These are phyloP conservation scores for Solanum sitiens DNA, from an alignment of 257 asterid genomes.

Conservation along the genomic window DNA sequence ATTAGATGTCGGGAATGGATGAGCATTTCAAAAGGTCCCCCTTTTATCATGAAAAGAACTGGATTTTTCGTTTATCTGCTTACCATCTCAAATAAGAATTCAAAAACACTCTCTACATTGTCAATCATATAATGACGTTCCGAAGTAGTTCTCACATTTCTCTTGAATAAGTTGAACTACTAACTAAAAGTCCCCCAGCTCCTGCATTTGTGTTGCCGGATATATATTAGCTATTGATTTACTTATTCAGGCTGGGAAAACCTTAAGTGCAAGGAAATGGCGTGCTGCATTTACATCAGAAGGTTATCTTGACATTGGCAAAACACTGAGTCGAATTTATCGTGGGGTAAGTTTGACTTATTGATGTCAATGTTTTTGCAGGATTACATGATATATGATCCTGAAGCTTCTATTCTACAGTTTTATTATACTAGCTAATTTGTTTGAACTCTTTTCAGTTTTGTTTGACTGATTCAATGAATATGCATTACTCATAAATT, in stretches of 20 bases:
- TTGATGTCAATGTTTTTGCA: background rate
- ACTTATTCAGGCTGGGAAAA: slow-evolving; percentile 66
- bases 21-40: background rate
- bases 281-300: slow-evolving; percentile 66
- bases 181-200: background rate
- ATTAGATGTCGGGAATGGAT: background rate
- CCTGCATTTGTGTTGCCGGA: background rate
- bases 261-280: slow-evolving; percentile 91
- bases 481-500: background rate
- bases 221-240: background rate
- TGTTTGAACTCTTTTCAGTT: background rate
- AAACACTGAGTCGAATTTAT: slow-evolving; percentile 66
- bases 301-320: slow-evolving; percentile 78
- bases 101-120: background rate
- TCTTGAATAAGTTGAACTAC: background rate
- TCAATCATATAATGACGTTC: background rate
- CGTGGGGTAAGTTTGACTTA: slow-evolving; percentile 60
- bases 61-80: background rate
- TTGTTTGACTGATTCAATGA: background rate
- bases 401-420: too few relatives aligned
- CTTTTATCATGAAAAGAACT: background rate
- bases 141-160: background rate
- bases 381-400: background rate
- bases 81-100: background rate
- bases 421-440: too few relatives aligned